These are phyloP conservation scores for Cercophora sp. DNA, from an alignment of 495 filamentous ascomycete genomes.

Conservation along the genomic window DNA sequence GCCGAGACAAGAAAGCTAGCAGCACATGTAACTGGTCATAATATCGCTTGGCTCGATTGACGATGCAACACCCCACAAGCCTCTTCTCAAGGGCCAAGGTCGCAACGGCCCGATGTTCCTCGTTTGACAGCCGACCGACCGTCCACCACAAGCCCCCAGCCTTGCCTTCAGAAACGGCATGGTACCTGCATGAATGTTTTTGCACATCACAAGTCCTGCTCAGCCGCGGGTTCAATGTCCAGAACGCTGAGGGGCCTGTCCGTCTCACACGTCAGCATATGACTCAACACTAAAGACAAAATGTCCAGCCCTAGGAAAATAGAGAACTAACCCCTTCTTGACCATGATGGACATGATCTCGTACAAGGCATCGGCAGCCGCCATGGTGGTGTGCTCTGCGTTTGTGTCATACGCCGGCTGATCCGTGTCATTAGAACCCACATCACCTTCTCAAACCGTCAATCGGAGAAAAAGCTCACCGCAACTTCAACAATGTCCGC, in stretches of 20 bases:
- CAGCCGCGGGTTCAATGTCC: slow-evolving; percentile 9
- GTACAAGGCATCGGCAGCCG: slow-evolving; percentile 74
- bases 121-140: too few species aligned
- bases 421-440: not conserved
- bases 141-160: too few species aligned
- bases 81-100: too few species aligned
- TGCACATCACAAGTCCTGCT: not conserved
- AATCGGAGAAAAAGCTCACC: slow-evolving; percentile 25
- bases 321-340: slow-evolving; percentile 45
- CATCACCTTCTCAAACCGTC: not conserved
- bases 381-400: slow-evolving; percentile 80
- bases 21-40: too few species aligned
- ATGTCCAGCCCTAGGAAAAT: not conserved
- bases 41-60: too few species aligned
- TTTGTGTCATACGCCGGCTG: slow-evolving; percentile 83
- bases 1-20: too few species aligned
- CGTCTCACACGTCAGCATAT: not conserved
- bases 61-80: too few species aligned
- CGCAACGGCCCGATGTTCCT: too few species aligned
- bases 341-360: slow-evolving; percentile 86
- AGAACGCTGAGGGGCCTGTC: slow-evolving; percentile 16
- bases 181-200: too few species aligned
- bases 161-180: too few species aligned
- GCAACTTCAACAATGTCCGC: slow-evolving; percentile 82
- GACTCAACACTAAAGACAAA: not conserved